Conservation (phyloP, 2,329 filamentous ascomycete species). For the Dactylella cylindrospora region DNA sequence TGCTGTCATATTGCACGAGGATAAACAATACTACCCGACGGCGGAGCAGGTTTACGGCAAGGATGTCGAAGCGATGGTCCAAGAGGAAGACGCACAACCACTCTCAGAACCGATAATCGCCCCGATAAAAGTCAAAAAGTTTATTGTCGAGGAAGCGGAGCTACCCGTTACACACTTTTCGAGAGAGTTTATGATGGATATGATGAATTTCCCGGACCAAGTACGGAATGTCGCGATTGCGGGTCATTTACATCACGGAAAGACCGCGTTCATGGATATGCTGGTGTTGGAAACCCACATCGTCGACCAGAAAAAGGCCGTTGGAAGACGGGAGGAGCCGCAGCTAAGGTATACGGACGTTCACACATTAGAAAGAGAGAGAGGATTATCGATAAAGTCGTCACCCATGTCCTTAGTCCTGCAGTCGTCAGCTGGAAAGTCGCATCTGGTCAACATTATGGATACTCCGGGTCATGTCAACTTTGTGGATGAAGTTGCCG, state of each 20-base stretch:
- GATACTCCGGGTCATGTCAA: slow-evolving; percentile 98
- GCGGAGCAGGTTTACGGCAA: slow-evolving; percentile 91
- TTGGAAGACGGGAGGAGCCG: slow-evolving; percentile 57
- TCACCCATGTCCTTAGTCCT: slow-evolving; percentile 92
- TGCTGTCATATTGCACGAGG: slow-evolving; percentile 95
- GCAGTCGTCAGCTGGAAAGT: slow-evolving; percentile 86
- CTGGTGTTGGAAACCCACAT: slow-evolving; percentile 93
- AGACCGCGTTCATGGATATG: slow-evolving; percentile 98
- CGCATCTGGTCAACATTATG: slow-evolving; percentile 88
- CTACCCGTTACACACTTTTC: slow-evolving; percentile 62
- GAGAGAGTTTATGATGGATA: slow-evolving; percentile 76
- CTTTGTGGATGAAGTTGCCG: slow-evolving; percentile 95
- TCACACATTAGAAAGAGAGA: slow-evolving; percentile 81
- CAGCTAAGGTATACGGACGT: slow-evolving; percentile 94
- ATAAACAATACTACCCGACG: slow-evolving; percentile 99
- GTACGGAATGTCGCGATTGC: slow-evolving; percentile 89
- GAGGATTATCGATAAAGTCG: slow-evolving; percentile 87
- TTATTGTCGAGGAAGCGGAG: slow-evolving; percentile 87
- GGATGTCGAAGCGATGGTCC: slow-evolving; percentile 91
- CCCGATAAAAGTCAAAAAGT: slow-evolving; percentile 92
- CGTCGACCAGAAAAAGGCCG: slow-evolving; percentile 69
- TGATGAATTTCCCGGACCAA: slow-evolving; percentile 95
- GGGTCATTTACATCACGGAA: slow-evolving; percentile 93
- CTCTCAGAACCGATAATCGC: slow-evolving; percentile 90
- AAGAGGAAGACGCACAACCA: slow-evolving; percentile 95